These are phyloP conservation scores for Dimocarpus longan DNA, from an alignment of 345 rosid genomes.

Conservation along the genomic window DNA sequence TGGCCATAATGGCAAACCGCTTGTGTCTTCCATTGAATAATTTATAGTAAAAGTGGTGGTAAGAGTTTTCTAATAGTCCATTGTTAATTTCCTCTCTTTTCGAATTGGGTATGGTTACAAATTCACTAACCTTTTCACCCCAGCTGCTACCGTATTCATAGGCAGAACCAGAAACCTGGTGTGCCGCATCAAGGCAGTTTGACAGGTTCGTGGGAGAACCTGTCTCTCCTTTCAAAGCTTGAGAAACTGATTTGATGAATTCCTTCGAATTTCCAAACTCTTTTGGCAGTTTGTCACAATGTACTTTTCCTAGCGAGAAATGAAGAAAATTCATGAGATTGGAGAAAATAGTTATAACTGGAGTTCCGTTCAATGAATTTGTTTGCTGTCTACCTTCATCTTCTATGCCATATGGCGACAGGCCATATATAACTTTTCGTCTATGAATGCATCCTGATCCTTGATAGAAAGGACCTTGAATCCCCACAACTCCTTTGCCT, in stretches of 20 bases:
- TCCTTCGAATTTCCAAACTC: conserved; percentile 56
- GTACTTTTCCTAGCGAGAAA: conserved; percentile 26
- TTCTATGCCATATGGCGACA: conserved; percentile 33
- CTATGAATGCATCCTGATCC: conserved; percentile 74
- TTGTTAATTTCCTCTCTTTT: too few species aligned
- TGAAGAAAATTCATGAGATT: too few species aligned
- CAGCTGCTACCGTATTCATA: conserved; percentile 54
- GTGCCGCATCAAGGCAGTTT: conserved; percentile 37
- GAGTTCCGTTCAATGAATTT: conserved; percentile 19
- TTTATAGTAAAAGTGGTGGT: too few species aligned
- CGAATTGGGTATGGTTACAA: too few species aligned
- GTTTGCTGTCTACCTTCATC: conserved; percentile 6
- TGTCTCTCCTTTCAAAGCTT: conserved; percentile 47
- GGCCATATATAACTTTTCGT: conserved; percentile 63
- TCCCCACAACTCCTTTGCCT: conserved; percentile 48
- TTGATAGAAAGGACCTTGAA: conserved; percentile 52
- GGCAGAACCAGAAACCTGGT: conserved; percentile 41
- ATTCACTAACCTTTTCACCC: conserved; percentile 53
- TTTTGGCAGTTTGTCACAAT: background rate
- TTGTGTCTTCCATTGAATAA: too few species aligned
- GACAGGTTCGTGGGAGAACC: conserved; percentile 11
- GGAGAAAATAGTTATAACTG: background rate
- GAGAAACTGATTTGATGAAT: conserved; percentile 35
- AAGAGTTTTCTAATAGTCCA: too few species aligned
- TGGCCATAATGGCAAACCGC: too few species aligned